Conservation (phyloP, 352 stramenopile genomes). For the Phytophthora pluvialis region DNA sequence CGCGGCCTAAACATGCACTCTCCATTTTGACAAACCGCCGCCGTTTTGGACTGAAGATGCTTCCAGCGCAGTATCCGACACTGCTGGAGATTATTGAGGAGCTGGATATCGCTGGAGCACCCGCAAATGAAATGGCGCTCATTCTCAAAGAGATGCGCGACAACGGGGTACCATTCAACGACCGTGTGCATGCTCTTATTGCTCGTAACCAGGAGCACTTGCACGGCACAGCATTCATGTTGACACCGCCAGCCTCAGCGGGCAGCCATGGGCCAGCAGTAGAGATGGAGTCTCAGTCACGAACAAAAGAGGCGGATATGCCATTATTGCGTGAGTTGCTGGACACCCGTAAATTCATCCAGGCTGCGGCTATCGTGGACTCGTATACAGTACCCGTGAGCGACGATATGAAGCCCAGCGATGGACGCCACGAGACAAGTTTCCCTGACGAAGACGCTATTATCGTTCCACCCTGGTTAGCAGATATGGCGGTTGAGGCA, state of each 20-base stretch:
- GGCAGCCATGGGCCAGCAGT: neutral
- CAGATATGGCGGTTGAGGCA: constrained; percentile 42
- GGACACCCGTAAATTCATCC: constrained; percentile 31
- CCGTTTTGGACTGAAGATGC: constrained; percentile 54
- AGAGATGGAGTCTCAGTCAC: constrained; percentile 5
- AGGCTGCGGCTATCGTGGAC: constrained; percentile 47
- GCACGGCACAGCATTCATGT: constrained; percentile 34
- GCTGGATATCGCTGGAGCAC: constrained; percentile 31
- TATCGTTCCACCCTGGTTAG: constrained; percentile 40
- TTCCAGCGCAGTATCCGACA: constrained; percentile 45
- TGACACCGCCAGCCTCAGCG: constrained; percentile 7
- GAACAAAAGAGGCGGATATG: constrained; percentile 30
- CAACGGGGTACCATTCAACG: constrained; percentile 33
- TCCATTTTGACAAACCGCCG: constrained; percentile 62
- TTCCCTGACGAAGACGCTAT: constrained; percentile 8
- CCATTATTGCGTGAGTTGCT: constrained; percentile 39
- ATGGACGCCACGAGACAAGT: constrained; percentile 14
- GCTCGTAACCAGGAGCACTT: constrained; percentile 46
- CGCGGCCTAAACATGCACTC: constrained; percentile 48
- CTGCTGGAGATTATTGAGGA: constrained; percentile 58
- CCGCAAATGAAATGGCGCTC: constrained; percentile 37
- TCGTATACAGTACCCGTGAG: constrained; percentile 32
- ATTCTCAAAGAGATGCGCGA: constrained; percentile 56
- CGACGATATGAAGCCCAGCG: constrained; percentile 15
- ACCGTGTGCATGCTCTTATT: constrained; percentile 38